Percentiles rank a stretch among this genome's conserved stretches.
Evolutionary conservation across 2,329 filamentous ascomycete genomes (phyloP).

Genomic region (Arthrobotrys musiformis): DNA sequence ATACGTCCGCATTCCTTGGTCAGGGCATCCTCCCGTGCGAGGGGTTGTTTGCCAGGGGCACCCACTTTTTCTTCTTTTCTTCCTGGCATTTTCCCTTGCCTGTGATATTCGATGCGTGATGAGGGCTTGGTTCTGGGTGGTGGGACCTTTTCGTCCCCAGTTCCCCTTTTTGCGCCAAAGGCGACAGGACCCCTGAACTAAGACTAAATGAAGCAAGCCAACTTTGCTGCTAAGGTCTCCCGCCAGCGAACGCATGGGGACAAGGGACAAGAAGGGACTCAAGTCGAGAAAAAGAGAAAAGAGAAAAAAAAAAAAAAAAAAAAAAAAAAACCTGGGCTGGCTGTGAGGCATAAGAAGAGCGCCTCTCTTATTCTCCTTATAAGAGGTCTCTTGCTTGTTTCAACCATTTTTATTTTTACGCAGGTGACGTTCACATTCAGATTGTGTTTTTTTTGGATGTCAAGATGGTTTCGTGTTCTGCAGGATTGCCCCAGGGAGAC

Average conservation of each 20-base stretch:
- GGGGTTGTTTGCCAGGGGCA: constrained; percentile 35
- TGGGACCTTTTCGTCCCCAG: constrained; percentile 26
- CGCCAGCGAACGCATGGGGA: constrained; percentile 45
- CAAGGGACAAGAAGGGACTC: constrained; percentile 5
- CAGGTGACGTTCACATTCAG: constrained; percentile 42
- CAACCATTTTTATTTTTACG: constrained; percentile 53
- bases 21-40: constrained; percentile 44
- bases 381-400: constrained; percentile 53
- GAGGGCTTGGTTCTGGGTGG: constrained; percentile 38
- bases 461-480: constrained; percentile 55
- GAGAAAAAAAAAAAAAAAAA: constrained; percentile 1
- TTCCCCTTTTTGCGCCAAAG: constrained; percentile 54
- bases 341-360: constrained; percentile 18
- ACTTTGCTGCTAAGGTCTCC: constrained; percentile 41
- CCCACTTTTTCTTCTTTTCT: background rate
- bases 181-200: constrained; percentile 53
- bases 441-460: constrained; percentile 29
- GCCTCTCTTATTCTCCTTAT: constrained; percentile 39
- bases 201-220: constrained; percentile 55
- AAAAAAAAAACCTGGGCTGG: constrained; percentile 9
- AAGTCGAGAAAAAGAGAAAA: constrained; percentile 26
- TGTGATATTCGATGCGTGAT: constrained; percentile 32
- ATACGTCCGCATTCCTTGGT: constrained; percentile 27
- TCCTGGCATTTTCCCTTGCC: constrained; percentile 26
- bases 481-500: constrained; percentile 48